phyloP scores from a whole-genome alignment of 176 grass and related monocot genomes.

The Aegilops tauschii region DNA sequence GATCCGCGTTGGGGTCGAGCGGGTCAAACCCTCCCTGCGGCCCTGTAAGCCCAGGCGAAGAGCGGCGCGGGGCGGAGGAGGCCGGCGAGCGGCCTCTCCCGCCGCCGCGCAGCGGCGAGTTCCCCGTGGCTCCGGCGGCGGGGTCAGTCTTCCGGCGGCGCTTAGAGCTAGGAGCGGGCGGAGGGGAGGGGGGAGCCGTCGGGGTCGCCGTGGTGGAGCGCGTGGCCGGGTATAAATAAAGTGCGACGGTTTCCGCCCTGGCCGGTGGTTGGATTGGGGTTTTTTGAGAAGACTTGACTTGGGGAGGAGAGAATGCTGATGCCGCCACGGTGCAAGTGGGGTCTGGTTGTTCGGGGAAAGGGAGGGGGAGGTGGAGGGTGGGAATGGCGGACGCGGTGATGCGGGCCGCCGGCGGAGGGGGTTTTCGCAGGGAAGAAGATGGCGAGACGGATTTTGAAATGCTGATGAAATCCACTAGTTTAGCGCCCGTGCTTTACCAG shows the following conservation, averaged over 20 bases:
- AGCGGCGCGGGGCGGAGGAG: neutral
- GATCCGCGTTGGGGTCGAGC: neutral
- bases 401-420: neutral
- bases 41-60: neutral
- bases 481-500: too few species aligned
- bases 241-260: neutral
- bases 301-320: neutral
- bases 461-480: too few species aligned
- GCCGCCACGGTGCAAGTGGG: slow-evolving; percentile 3
- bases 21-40: neutral
- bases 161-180: slow-evolving; percentile 18
- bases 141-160: slow-evolving; percentile 29
- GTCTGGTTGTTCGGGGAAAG: neutral
- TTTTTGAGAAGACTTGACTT: slow-evolving; percentile 41
- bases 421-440: neutral
- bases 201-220: slow-evolving; percentile 32
- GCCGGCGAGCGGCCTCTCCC: neutral
- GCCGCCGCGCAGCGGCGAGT: neutral
- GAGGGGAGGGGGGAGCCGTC: slow-evolving; percentile 42
- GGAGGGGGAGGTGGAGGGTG: neutral
- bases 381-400: neutral
- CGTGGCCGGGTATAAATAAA: neutral
- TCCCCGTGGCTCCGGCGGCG: slow-evolving; percentile 16
- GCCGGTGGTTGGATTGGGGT: neutral
- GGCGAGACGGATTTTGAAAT: neutral